Conservation (phyloP, 2,329 filamentous ascomycete species). For the Trichophyton verrucosum region DNA sequence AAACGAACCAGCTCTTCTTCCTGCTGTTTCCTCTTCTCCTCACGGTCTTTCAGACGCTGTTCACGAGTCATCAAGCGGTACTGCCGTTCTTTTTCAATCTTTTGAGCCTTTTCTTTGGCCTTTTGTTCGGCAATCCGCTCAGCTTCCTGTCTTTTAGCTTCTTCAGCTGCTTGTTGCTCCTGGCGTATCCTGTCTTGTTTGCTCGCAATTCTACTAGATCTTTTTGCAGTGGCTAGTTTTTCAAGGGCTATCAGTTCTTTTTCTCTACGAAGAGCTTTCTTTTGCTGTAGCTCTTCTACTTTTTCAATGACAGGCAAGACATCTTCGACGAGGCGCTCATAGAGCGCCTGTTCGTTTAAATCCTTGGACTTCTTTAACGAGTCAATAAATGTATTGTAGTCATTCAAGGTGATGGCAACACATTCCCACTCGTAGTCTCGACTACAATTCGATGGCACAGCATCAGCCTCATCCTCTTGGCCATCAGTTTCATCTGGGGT, state of each 20-base stretch:
- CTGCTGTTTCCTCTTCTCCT: constrained; percentile 67
- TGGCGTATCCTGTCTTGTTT: constrained; percentile 67
- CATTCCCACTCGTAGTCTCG: constrained; percentile 82
- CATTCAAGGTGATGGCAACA: constrained; percentile 64
- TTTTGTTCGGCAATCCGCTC: constrained; percentile 53
- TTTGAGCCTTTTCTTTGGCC: constrained; percentile 48
- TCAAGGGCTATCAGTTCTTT: constrained; percentile 70
- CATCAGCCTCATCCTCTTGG: constrained; percentile 29
- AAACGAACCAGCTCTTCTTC: constrained; percentile 72
- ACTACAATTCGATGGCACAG: constrained; percentile 9
- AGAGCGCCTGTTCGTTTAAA: constrained; percentile 68
- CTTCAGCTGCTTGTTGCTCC: constrained; percentile 58
- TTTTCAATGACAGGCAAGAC: constrained; percentile 76
- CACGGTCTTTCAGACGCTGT: constrained; percentile 72
- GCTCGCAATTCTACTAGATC: constrained; percentile 76
- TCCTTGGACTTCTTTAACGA: constrained; percentile 65
- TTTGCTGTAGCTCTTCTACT: constrained; percentile 54
- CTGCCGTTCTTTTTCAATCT: constrained; percentile 62
- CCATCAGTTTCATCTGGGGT: constrained; percentile 34
- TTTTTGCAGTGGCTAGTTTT: constrained; percentile 84
- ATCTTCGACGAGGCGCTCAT: constrained; percentile 59
- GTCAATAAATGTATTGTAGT: constrained; percentile 60
- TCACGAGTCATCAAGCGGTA: constrained; percentile 72
- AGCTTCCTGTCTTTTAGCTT: constrained; percentile 50
- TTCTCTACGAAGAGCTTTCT: constrained; percentile 61